A percentile compares a stretch with the other conserved stretches of the same genome.
Evolutionary conservation across 805 yeast genomes (phyloP).

Genomic region (Suhomyces sp.): DNA sequence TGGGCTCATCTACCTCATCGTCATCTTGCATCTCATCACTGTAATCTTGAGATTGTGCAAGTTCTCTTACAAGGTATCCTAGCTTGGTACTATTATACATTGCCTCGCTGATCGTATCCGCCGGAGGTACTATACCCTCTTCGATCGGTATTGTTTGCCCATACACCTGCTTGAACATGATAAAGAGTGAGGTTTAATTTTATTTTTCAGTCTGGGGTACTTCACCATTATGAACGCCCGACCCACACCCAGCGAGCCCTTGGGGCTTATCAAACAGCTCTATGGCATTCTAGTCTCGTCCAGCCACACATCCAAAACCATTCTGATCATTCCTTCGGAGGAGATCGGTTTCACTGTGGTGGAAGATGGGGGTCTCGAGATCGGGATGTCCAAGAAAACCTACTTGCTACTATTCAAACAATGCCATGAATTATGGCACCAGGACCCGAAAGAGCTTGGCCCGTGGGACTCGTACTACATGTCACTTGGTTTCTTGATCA

Average conservation of each 20-base stretch:
- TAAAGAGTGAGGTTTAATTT: not conserved
- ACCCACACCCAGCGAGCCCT: not conserved
- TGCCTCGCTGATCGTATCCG: conserved; percentile 31
- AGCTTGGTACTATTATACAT: conserved; percentile 28
- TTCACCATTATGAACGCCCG: not conserved
- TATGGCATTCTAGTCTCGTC: not conserved
- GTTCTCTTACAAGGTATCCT: conserved; percentile 17
- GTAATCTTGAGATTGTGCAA: not conserved
- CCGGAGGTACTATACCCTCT: conserved; percentile 20
- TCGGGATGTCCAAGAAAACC: conserved; percentile 30
- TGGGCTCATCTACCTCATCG: not conserved
- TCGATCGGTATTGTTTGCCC: not conserved
- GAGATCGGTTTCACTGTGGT: not conserved
- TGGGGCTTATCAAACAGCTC: conserved; percentile 1
- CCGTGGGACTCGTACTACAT: conserved; percentile 21
- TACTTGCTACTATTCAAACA: conserved; percentile 31
- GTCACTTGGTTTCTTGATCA: conserved; percentile 32
- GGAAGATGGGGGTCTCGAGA: conserved; percentile 18
- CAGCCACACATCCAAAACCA: conserved; percentile 2
- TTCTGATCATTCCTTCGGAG: conserved; percentile 9
- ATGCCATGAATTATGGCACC: conserved; percentile 30
- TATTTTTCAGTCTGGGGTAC: not conserved
- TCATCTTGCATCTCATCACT: not conserved
- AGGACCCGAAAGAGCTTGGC: not conserved
- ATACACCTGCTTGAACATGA: not conserved